Percentiles rank a stretch among this genome's conserved stretches.
Evolutionary conservation across 805 yeast genomes (phyloP).

Genomic region (Saccharomyces mikatae): DNA sequence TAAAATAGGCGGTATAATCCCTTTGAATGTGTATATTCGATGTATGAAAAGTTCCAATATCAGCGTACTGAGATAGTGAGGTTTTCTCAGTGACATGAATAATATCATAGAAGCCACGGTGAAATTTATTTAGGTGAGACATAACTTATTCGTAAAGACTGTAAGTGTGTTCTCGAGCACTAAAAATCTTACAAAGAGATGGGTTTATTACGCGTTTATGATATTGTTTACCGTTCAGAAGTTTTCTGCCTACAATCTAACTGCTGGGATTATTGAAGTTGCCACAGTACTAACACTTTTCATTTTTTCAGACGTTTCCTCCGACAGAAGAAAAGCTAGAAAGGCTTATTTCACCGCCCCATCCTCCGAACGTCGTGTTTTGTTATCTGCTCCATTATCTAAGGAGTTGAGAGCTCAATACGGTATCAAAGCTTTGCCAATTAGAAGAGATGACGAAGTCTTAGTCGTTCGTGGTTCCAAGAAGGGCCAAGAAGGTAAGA

Average conservation of each 20-base stretch:
- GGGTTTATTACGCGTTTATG: not conserved
- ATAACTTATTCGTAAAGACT: not conserved
- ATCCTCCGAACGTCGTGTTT: conserved; percentile 86
- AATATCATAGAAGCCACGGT: not conserved
- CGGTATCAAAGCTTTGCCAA: conserved; percentile 91
- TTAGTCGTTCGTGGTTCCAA: conserved; percentile 95
- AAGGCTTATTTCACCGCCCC: conserved; percentile 99
- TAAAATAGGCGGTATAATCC: too few relatives aligned
- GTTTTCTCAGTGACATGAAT: not conserved
- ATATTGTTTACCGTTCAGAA: not conserved
- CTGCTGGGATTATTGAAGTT: not conserved
- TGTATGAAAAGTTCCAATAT: too few relatives aligned
- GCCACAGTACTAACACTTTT: conserved; percentile 26
- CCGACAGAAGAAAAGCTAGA: conserved; percentile 99
- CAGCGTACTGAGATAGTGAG: not conserved
- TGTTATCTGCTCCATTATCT: conserved; percentile 97
- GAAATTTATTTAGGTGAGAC: not conserved
- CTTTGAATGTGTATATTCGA: too few relatives aligned
- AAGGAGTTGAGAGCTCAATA: conserved; percentile 97
- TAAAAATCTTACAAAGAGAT: not conserved
- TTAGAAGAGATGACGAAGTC: conserved; percentile 96
- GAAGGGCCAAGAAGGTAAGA: conserved; percentile 99
- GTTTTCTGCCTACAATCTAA: not conserved
- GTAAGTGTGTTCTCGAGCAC: not conserved
- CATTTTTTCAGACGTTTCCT: conserved; percentile 74